Evolutionary conservation across 345 rosid species (phyloP).

Genomic region (Lagerstroemia speciosa): DNA sequence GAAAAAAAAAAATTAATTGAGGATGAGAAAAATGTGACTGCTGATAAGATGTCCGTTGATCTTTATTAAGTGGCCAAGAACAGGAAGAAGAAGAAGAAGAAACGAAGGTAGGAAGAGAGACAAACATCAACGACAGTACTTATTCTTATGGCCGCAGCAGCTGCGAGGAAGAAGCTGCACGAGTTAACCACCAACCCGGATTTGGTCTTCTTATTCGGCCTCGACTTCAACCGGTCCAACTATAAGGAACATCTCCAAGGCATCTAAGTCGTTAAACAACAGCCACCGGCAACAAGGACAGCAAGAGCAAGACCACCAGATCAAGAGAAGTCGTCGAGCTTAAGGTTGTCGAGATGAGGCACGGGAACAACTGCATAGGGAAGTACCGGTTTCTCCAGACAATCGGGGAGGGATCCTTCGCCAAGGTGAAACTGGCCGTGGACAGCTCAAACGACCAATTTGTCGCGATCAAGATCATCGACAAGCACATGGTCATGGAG

Average conservation of each 20-base stretch:
- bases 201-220: background rate
- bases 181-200: background rate
- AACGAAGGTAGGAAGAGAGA: no score
- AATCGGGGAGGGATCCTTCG: constrained; percentile 87
- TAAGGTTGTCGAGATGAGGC: constrained; percentile 27
- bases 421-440: constrained; percentile 78
- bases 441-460: constrained; percentile 44
- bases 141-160: background rate
- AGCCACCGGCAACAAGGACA: no score
- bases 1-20: background rate
- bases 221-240: constrained; percentile 3
- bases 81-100: background rate
- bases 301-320: background rate
- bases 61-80: background rate
- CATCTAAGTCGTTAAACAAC: background rate
- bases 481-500: constrained; percentile 58
- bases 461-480: constrained; percentile 78
- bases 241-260: constrained; percentile 20
- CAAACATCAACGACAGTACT: no score
- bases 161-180: constrained; percentile 1
- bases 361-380: constrained; percentile 45
- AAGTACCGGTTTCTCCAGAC: constrained; percentile 64
- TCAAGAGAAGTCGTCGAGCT: background rate
- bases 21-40: background rate
- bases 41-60: background rate